A percentile compares a stretch with the other conserved stretches of the same genome.
Conservation (phyloP, 306 rosid species). For the Vigna angularis region DNA sequence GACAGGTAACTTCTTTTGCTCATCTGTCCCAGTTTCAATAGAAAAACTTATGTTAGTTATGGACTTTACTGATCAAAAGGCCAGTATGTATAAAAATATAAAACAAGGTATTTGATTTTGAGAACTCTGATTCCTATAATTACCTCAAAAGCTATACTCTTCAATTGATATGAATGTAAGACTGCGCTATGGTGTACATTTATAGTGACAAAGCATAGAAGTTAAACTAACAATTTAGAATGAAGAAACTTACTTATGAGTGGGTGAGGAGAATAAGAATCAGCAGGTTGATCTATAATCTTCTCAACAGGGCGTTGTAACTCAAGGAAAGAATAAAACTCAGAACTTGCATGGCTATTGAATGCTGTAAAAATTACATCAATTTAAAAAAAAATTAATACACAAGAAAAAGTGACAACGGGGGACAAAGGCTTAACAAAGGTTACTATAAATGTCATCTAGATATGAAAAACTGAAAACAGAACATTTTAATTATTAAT, state of each 20-base stretch:
- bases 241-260: conserved; percentile 56
- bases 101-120: conserved; percentile 1
- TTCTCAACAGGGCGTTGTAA: conserved; percentile 56
- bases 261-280: conserved; percentile 48
- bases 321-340: conserved; percentile 53
- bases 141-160: not conserved
- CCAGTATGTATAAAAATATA: conserved; percentile 15
- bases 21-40: conserved; percentile 52
- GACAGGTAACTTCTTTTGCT: conserved; percentile 56
- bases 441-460: conserved; percentile 24
- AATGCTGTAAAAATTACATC: conserved; percentile 56
- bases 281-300: conserved; percentile 48
- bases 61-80: conserved; percentile 25
- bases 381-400: conserved; percentile 29
- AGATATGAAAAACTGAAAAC: not conserved
- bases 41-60: conserved; percentile 30
- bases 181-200: conserved; percentile 4
- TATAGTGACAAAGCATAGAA: not conserved
- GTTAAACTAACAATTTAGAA: conserved; percentile 1
- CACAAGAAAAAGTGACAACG: conserved; percentile 25
- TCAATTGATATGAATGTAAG: not conserved
- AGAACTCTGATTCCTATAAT: conserved; percentile 6
- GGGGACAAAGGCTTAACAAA: conserved; percentile 21
- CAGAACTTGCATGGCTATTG: conserved; percentile 61
- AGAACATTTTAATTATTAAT: conserved; percentile 1